Conservation (phyloP, 768 basidiomycete species). For the Krasilnikovozyma curviuscula region DNA sequence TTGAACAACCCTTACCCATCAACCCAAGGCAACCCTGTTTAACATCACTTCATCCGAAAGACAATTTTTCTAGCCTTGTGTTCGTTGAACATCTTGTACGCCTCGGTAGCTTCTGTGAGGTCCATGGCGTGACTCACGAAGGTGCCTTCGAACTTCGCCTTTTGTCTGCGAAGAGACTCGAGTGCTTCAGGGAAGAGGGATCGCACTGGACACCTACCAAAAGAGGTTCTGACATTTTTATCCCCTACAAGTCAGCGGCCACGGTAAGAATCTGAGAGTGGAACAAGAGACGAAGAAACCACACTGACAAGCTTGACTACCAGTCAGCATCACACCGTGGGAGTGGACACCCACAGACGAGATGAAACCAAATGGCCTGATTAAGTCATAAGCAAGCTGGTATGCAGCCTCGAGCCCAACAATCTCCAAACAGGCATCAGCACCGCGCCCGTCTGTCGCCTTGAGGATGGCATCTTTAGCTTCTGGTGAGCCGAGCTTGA, state of each 20-base stretch:
- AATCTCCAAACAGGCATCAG: conserved; percentile 26
- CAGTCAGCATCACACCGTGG: conserved; percentile 15
- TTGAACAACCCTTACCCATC: too few relatives aligned
- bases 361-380: conserved; percentile 55
- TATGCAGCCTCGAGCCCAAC: conserved; percentile 35
- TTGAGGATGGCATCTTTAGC: conserved; percentile 5
- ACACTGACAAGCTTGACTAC: not conserved
- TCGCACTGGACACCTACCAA: conserved; percentile 62
- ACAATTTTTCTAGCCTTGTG: conserved; percentile 3
- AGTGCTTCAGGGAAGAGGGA: conserved; percentile 56
- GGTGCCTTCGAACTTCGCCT: conserved; percentile 39
- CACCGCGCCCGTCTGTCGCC: conserved; percentile 20
- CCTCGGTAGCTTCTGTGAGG: conserved; percentile 1
- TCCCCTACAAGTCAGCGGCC: conserved; percentile 37
- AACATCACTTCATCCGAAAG: too few relatives aligned
- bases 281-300: conserved; percentile 28
- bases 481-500: conserved; percentile 15
- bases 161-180: conserved; percentile 45
- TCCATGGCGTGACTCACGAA: conserved; percentile 5
- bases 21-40: too few relatives aligned
- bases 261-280: conserved; percentile 27
- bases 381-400: conserved; percentile 46
- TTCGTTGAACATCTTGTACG: conserved; percentile 3
- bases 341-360: conserved; percentile 57
- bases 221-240: conserved; percentile 63